Conservation (phyloP, 106 monocot genomes). For the Cymbidium sinense region DNA sequence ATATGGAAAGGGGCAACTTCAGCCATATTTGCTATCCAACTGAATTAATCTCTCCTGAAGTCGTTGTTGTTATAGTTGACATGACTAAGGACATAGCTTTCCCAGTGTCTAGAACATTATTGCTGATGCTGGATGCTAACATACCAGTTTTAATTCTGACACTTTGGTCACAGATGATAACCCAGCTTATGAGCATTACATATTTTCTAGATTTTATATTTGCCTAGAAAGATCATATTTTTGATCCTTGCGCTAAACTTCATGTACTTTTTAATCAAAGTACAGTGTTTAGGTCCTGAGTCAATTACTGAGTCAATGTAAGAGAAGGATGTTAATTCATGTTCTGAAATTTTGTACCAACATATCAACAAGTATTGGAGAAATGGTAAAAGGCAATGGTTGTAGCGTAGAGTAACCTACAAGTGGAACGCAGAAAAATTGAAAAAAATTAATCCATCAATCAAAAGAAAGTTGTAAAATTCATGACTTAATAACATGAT, state of each 20-base stretch:
- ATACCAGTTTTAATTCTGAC: not conserved
- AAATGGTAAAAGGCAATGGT: no score
- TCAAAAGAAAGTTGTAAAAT: no score
- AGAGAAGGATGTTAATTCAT: no score
- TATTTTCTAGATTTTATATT: no score
- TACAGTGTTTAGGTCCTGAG: not conserved
- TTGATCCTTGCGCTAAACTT: not conserved
- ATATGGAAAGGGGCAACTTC: not conserved
- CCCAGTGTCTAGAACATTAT: not conserved
- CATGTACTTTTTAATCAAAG: not conserved
- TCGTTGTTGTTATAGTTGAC: not conserved
- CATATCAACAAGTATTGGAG: no score
- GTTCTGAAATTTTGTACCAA: no score
- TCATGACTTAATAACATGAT: no score
- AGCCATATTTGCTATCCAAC: not conserved
- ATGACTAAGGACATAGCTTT: not conserved
- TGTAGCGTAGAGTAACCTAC: no score
- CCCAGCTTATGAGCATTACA: not conserved
- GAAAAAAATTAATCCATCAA: no score
- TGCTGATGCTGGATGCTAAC: not conserved
- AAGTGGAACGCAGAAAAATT: no score
- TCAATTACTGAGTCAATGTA: not conserved
- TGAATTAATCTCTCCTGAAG: not conserved
- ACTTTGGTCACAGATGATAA: not conserved
- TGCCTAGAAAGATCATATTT: not conserved